Evolutionary conservation across 2,329 filamentous ascomycete genomes (phyloP).

Genomic region (Ophiostoma australiae): DNA sequence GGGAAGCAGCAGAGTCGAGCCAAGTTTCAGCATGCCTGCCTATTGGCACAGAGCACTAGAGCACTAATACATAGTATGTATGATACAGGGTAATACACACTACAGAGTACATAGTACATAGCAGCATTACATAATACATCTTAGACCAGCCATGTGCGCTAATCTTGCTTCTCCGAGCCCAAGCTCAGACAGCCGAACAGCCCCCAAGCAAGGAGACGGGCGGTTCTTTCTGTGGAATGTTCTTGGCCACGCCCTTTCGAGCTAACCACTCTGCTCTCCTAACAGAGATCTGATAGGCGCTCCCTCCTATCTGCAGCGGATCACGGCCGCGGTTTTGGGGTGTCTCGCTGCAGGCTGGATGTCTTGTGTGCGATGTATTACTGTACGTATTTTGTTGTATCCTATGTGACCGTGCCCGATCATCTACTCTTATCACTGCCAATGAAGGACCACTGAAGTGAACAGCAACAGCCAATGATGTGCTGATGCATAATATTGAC

Average conservation of each 20-base stretch:
- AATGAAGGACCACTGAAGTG: neutral
- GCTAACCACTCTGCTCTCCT: too few species aligned
- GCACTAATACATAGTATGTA: slow-evolving; percentile 4
- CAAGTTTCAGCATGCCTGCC: slow-evolving; percentile 25
- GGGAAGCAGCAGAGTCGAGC: slow-evolving; percentile 19
- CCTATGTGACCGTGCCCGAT: neutral
- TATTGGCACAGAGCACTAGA: neutral
- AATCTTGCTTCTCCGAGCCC: neutral
- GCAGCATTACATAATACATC: too few species aligned
- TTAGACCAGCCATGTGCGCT: neutral
- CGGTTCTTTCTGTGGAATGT: neutral
- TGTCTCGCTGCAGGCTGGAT: neutral
- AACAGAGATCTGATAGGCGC: neutral
- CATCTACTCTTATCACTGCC: neutral
- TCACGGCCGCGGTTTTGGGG: neutral
- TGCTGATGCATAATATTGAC: neutral
- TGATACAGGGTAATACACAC: too few species aligned
- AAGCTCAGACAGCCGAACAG: neutral
- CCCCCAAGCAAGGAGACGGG: neutral
- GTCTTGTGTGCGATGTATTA: neutral
- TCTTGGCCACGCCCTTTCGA: neutral
- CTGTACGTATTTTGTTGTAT: too few species aligned
- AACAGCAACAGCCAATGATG: neutral
- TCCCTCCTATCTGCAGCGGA: slow-evolving; percentile 1
- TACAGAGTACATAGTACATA: too few species aligned